These are phyloP conservation scores for Hypoxylon lienhwacheense DNA, from an alignment of 495 filamentous ascomycete species.

Conservation along the genomic window DNA sequence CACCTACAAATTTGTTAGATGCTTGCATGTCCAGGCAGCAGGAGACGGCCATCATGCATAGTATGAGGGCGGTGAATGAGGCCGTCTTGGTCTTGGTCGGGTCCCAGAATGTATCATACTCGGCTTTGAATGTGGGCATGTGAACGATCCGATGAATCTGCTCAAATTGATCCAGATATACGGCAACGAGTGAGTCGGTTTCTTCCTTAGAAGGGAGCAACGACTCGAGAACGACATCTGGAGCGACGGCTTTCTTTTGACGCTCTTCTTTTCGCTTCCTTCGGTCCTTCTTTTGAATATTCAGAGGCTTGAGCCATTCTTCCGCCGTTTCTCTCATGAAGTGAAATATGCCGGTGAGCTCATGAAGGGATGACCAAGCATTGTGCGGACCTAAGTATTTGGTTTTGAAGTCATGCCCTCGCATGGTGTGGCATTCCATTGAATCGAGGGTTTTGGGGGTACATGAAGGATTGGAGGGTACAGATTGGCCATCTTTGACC, in stretches of 20 bases:
- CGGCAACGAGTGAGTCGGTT: constrained; percentile 49
- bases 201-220: constrained; percentile 52
- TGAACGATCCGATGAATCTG: constrained; percentile 58
- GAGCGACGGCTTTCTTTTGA: constrained; percentile 39
- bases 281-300: constrained; percentile 41
- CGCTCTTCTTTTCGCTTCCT: constrained; percentile 37
- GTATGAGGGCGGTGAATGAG: constrained; percentile 51
- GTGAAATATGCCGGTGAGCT: constrained; percentile 48
- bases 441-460: constrained; percentile 27
- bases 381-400: constrained; percentile 55
- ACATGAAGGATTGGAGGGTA: constrained; percentile 25
- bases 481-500: constrained; percentile 27
- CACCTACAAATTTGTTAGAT: constrained; percentile 37
- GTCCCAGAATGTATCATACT: constrained; percentile 49
- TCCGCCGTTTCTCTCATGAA: constrained; percentile 42
- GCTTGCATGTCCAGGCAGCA: constrained; percentile 67
- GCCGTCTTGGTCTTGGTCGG: constrained; percentile 42
- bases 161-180: constrained; percentile 53
- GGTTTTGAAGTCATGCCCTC: constrained; percentile 48
- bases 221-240: constrained; percentile 36
- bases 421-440: constrained; percentile 33
- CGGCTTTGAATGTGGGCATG: constrained; percentile 53
- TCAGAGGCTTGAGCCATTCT: constrained; percentile 41
- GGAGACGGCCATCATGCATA: constrained; percentile 41
- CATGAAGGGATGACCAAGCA: constrained; percentile 42